A percentile compares a stretch with the other conserved stretches of the same genome.
phyloP scores from a whole-genome alignment of 371 early-diverging fungal genomes.

The Actinomucor elegans region DNA sequence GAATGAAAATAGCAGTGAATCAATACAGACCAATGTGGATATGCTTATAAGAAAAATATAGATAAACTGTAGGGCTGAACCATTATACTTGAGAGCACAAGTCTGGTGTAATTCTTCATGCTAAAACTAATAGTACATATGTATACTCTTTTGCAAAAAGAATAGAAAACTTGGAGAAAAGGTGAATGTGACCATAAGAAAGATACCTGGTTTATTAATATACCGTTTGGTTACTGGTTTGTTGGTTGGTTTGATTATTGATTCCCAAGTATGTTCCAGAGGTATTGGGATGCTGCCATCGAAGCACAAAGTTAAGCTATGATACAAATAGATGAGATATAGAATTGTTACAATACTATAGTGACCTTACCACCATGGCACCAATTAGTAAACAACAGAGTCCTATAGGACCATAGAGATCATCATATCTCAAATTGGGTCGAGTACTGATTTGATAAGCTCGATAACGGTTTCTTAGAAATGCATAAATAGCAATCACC shows the following conservation, averaged over 20 bases:
- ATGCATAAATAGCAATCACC: conserved; percentile 34
- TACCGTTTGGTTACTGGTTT: background rate
- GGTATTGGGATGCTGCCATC: conserved; percentile 11
- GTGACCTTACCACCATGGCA: conserved; percentile 21
- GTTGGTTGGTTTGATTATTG: conserved; percentile 10
- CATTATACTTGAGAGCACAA: too few species aligned
- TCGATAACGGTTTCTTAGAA: conserved; percentile 31
- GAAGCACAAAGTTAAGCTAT: conserved; percentile 24
- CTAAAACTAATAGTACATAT: too few species aligned
- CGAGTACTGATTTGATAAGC: conserved; percentile 33
- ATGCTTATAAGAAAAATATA: too few species aligned
- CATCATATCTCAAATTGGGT: conserved; percentile 36
- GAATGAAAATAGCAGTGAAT: too few species aligned
- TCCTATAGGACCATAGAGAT: conserved; percentile 38
- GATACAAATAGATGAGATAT: background rate
- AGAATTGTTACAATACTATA: background rate
- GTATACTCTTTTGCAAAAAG: too few species aligned
- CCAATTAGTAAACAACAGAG: conserved; percentile 29
- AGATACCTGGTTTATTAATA: too few species aligned
- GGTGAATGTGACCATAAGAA: too few species aligned
- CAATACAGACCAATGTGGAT: too few species aligned
- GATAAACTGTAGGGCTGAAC: too few species aligned
- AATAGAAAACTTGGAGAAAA: too few species aligned
- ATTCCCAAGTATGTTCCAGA: conserved; percentile 15
- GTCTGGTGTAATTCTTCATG: too few species aligned